Conservation (phyloP, 352 stramenopile species). For the Phytophthora tentaculata region DNA sequence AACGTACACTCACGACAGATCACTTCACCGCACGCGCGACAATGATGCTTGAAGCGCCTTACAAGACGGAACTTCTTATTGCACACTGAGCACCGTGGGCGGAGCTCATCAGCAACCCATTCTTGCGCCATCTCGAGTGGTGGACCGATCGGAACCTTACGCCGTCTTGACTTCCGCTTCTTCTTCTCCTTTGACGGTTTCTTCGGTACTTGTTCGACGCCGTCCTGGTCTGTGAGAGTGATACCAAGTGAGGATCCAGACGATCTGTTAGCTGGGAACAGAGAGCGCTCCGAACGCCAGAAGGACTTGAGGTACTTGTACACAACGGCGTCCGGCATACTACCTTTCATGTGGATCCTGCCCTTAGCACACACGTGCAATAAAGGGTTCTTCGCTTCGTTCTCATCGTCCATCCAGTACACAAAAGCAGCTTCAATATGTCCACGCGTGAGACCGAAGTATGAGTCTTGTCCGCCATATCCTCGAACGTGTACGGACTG, state of each 20-base stretch:
- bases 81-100: constrained; percentile 60
- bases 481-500: constrained; percentile 66
- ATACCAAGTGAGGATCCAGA: constrained; percentile 36
- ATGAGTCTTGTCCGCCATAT: constrained; percentile 67
- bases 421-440: constrained; percentile 69
- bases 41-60: constrained; percentile 71
- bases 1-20: constrained; percentile 63
- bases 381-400: constrained; percentile 41
- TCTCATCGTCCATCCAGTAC: constrained; percentile 69
- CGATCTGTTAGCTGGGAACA: constrained; percentile 38
- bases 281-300: constrained; percentile 48
- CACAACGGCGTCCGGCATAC: constrained; percentile 57
- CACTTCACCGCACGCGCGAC: constrained; percentile 72
- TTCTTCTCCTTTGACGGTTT: constrained; percentile 36
- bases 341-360: constrained; percentile 65
- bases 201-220: constrained; percentile 10
- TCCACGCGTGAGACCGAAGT: constrained; percentile 74
- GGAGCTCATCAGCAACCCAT: constrained; percentile 70
- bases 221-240: constrained; percentile 10
- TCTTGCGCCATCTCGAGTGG: constrained; percentile 63
- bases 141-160: constrained; percentile 34
- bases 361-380: constrained; percentile 70
- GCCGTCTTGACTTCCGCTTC: constrained; percentile 26
- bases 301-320: constrained; percentile 71
- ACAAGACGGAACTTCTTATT: constrained; percentile 69